Evolutionary conservation across 192 early-diverging fungal species (phyloP).

Genomic region (Podila epicladia): DNA sequence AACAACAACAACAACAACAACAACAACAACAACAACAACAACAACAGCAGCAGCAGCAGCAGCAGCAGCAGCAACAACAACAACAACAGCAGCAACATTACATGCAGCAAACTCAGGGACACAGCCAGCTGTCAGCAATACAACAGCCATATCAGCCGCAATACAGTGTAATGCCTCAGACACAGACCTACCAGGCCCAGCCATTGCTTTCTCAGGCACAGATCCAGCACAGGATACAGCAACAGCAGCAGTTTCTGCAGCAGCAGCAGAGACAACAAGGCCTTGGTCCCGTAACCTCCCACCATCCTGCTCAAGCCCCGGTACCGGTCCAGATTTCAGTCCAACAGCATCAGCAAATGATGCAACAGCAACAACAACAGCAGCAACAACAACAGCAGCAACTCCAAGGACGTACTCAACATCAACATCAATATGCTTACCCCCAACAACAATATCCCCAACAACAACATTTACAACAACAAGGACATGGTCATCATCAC

Average conservation of each 20-base stretch:
- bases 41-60: constrained; percentile 33
- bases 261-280: constrained; percentile 9
- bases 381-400: constrained; percentile 1
- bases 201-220: constrained; percentile 19
- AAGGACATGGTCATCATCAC: constrained; percentile 13
- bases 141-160: constrained; percentile 12
- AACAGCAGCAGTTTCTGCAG: constrained; percentile 16
- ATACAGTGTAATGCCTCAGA: constrained; percentile 7
- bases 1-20: constrained; percentile 36
- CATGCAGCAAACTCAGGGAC: constrained; percentile 8
- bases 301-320: not conserved
- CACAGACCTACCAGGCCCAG: constrained; percentile 5
- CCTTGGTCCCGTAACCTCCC: not conserved
- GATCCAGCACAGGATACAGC: constrained; percentile 11
- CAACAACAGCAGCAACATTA: constrained; percentile 43
- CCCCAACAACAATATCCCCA: constrained; percentile 1
- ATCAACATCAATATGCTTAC: not conserved
- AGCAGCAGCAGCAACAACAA: constrained; percentile 30
- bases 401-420: not conserved
- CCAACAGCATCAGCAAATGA: constrained; percentile 1
- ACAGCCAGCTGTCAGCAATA: constrained; percentile 4
- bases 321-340: not conserved
- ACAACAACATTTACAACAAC: constrained; percentile 20
- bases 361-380: not conserved
- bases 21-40: constrained; percentile 32